Percentiles rank a stretch among this genome's conserved stretches.
Evolutionary conservation across 2,329 filamentous ascomycete genomes (phyloP).

Genomic region (Arthrobotrys musiformis): DNA sequence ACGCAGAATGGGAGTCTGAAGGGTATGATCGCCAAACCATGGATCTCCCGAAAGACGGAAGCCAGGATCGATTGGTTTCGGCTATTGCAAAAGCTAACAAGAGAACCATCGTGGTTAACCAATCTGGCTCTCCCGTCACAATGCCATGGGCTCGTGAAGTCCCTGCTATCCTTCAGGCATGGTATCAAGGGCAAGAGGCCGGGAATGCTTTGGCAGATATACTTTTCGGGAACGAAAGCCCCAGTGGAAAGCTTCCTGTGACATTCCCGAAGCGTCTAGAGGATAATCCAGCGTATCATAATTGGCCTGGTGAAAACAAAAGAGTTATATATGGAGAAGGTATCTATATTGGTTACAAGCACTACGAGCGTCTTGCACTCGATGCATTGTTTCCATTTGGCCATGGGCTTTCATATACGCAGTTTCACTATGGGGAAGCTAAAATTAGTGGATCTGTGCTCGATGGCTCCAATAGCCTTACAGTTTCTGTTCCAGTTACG

Average conservation of each 20-base stretch:
- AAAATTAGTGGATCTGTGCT: constrained; percentile 68
- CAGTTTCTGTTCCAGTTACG: constrained; percentile 70
- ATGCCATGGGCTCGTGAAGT: constrained; percentile 77
- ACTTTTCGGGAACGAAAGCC: constrained; percentile 73
- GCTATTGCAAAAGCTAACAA: constrained; percentile 73
- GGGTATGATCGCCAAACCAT: constrained; percentile 74
- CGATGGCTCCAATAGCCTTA: constrained; percentile 66
- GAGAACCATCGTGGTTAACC: constrained; percentile 74
- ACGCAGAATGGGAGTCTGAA: constrained; percentile 80
- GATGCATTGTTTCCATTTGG: constrained; percentile 74
- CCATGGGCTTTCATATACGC: constrained; percentile 74
- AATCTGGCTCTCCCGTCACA: constrained; percentile 74
- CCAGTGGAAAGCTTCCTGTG: constrained; percentile 75
- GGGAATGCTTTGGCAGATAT: constrained; percentile 76
- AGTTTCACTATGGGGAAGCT: constrained; percentile 71
- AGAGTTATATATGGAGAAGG: constrained; percentile 78
- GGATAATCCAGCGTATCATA: constrained; percentile 77
- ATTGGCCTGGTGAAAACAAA: constrained; percentile 77
- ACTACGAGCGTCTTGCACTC: constrained; percentile 73
- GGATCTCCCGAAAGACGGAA: constrained; percentile 70
- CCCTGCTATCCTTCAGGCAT: constrained; percentile 75
- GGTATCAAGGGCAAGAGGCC: constrained; percentile 77
- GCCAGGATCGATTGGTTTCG: constrained; percentile 72
- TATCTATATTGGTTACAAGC: constrained; percentile 77
- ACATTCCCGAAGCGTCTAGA: constrained; percentile 74